phyloP scores from a whole-genome alignment of 441 rosid species.

The Croton setiger region DNA sequence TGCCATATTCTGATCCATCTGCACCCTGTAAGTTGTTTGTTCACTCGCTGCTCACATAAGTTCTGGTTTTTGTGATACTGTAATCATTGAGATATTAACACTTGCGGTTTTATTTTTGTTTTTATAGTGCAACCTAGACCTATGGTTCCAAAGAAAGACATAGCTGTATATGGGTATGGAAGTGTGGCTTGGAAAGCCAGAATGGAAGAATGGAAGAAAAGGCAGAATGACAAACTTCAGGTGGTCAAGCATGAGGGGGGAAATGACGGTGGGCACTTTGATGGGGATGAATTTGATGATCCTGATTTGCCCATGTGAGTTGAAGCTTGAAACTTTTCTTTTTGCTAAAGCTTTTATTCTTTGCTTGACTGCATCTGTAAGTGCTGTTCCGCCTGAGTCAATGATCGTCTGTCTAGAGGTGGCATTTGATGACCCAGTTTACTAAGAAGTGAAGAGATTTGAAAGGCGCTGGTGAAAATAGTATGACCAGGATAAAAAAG shows the following conservation, averaged over 20 bases:
- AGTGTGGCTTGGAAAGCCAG: slow-evolving; percentile 97
- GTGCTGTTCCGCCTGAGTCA: neutral
- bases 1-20: slow-evolving; percentile 55
- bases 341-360: neutral
- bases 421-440: neutral
- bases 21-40: slow-evolving; percentile 41
- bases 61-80: neutral
- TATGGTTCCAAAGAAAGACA: slow-evolving; percentile 87
- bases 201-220: slow-evolving; percentile 95
- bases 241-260: slow-evolving; percentile 73
- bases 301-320: slow-evolving; percentile 80
- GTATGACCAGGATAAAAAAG: neutral
- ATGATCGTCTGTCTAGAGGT: neutral
- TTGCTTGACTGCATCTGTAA: neutral
- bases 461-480: neutral
- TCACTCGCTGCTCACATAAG: neutral
- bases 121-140: slow-evolving; percentile 79
- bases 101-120: neutral
- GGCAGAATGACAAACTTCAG: slow-evolving; percentile 82
- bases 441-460: neutral
- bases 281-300: slow-evolving; percentile 66
- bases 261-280: slow-evolving; percentile 39
- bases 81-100: neutral
- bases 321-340: neutral
- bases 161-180: slow-evolving; percentile 91